Evolutionary conservation across 148 eudicot genomes (phyloP).

Genomic region (Vaccinium corymbosum): DNA sequence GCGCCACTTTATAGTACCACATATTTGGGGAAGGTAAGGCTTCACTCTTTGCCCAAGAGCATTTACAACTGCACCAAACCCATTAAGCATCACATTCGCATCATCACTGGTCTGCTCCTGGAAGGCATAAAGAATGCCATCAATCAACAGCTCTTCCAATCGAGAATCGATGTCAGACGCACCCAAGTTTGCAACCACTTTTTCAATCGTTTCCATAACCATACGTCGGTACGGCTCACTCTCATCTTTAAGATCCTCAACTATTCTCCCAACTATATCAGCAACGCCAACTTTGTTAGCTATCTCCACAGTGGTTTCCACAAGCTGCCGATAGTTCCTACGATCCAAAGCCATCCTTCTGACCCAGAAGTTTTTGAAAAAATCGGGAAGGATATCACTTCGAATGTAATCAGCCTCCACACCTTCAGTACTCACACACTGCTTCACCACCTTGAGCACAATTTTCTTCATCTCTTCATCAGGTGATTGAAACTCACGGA

Average conservation of each 20-base stretch:
- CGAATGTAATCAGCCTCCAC: constrained; percentile 90
- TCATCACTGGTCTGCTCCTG: constrained; percentile 98
- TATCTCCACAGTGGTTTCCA: constrained; percentile 92
- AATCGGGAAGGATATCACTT: constrained; percentile 86
- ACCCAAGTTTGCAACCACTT: constrained; percentile 86
- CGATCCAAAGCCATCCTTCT: constrained; percentile 97
- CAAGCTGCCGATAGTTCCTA: constrained; percentile 88
- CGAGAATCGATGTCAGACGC: constrained; percentile 94
- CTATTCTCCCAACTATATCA: constrained; percentile 88
- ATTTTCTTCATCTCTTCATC: constrained; percentile 99
- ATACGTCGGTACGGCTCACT: constrained; percentile 95
- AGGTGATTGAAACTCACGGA: constrained; percentile 96
- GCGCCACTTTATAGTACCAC: constrained; percentile 99
- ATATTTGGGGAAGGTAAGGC: constrained; percentile 93
- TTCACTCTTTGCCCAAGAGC: constrained; percentile 92
- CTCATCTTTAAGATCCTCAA: constrained; percentile 95
- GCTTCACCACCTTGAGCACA: constrained; percentile 94
- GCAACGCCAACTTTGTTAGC: constrained; percentile 96
- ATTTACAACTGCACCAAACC: constrained; percentile 96
- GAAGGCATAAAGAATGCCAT: constrained; percentile 93
- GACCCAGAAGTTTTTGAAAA: constrained; percentile 93
- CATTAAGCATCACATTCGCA: constrained; percentile 98
- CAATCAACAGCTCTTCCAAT: constrained; percentile 90
- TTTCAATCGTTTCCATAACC: constrained; percentile 99
- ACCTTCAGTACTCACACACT: constrained; percentile 98